Evolutionary conservation across 257 asterid genomes (phyloP).

Genomic region (Nicotiana benthamiana): DNA sequence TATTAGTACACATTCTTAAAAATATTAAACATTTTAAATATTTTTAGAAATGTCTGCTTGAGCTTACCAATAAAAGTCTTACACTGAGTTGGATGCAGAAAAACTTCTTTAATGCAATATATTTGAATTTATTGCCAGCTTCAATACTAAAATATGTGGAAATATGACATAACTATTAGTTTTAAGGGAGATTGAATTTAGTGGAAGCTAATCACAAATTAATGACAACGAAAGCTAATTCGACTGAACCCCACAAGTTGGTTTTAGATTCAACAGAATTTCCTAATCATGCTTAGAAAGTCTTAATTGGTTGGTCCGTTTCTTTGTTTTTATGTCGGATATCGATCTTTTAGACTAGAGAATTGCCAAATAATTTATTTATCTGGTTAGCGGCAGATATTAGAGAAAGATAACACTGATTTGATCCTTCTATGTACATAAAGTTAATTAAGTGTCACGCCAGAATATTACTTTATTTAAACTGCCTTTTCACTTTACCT

Average conservation of each 20-base stretch:
- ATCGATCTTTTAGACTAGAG: background rate
- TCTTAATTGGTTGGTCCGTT: background rate
- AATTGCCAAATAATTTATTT: background rate
- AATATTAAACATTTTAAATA: background rate
- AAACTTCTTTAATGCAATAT: background rate
- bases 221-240: background rate
- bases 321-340: background rate
- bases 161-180: background rate
- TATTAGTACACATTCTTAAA: background rate
- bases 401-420: background rate
- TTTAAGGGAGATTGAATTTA: background rate
- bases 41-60: no score
- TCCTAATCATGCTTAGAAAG: background rate
- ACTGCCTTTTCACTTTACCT: background rate
- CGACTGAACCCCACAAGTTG: background rate
- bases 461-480: constrained; percentile 12
- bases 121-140: background rate
- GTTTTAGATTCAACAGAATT: background rate
- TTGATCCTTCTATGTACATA: background rate
- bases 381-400: background rate
- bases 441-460: constrained; percentile 4
- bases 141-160: no score
- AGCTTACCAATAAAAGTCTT: no score
- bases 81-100: no score
- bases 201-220: background rate